These are phyloP conservation scores for Apodospora peruviana DNA, from an alignment of 495 filamentous ascomycete genomes.

Conservation along the genomic window DNA sequence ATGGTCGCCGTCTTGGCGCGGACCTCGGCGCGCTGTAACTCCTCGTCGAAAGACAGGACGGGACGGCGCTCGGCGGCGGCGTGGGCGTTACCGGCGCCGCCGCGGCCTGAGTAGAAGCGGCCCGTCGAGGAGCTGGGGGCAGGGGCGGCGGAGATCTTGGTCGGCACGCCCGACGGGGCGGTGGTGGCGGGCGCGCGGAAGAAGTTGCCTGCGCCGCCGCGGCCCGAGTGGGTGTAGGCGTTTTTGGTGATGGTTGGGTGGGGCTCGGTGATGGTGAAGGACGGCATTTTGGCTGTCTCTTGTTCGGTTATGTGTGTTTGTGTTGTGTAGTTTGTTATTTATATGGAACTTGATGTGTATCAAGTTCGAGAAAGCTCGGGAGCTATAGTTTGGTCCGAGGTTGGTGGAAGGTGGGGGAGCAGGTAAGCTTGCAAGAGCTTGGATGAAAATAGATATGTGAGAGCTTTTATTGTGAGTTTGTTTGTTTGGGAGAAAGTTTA, in stretches of 20 bases:
- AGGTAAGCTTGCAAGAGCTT: not conserved
- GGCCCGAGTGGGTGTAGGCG: slow-evolving; percentile 68
- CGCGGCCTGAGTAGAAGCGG: slow-evolving; percentile 74
- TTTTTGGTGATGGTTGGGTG: slow-evolving; percentile 64
- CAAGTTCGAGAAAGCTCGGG: no score
- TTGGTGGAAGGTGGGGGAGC: not conserved
- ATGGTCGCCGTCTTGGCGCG: slow-evolving; percentile 55
- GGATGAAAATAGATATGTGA: not conserved
- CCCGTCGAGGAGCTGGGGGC: slow-evolving; percentile 27
- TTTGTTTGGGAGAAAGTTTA: not conserved
- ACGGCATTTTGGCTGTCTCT: slow-evolving; percentile 29
- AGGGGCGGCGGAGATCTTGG: slow-evolving; percentile 13
- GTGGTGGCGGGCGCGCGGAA: slow-evolving; percentile 63
- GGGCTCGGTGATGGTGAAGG: slow-evolving; percentile 72
- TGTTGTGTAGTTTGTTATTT: not conserved
- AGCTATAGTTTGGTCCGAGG: not conserved
- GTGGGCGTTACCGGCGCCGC: slow-evolving; percentile 87
- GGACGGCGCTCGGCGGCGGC: slow-evolving; percentile 54
- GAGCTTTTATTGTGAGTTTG: not conserved
- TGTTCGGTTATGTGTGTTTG: slow-evolving; percentile 13
- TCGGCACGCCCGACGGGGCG: slow-evolving; percentile 33
- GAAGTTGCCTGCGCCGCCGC: slow-evolving; percentile 85
- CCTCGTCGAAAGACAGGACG: slow-evolving; percentile 89
- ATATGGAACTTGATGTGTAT: no score
- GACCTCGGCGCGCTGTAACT: slow-evolving; percentile 59